Evolutionary conservation across 2,329 filamentous ascomycete genomes (phyloP), one percentile per base, ranked within the genome.

Genomic region (Sporothrix brunneoviolacea): DNA sequence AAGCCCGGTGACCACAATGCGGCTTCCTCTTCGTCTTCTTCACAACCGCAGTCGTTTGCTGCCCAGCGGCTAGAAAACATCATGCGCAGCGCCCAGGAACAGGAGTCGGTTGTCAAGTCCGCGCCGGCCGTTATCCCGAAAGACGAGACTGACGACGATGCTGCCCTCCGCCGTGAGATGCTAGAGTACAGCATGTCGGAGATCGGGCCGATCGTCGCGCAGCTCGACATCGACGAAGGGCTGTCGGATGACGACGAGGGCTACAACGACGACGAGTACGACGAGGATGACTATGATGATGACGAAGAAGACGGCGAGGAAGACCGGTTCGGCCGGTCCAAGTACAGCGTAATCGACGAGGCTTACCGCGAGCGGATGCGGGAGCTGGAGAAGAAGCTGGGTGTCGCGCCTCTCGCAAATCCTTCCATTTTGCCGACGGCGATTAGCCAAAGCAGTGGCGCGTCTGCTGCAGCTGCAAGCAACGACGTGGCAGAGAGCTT

Each of bases 171-270:
- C 6, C 80, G 84, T 51, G 84, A 96, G 61, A 97, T 98, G 91
- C 75, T 97, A 8, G 78, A 87, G 55, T 98, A 97, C 63, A 84
- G 88, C 54, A 76, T 95, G 67, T 84, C 85, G 39, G 91, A 97
- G 65, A 84, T 98, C 51, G 89, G 90, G 4, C 82, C 88, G 33
- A 87, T 98, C 3, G 93, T 98, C 15, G 93, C 93, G 15, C 90
- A 97, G 68, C 77, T 98, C 40, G 81, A 94, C 52, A 67, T 97
- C 2, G 88, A 95, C 55, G 84, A 91, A 53, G 79, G 74, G 21
- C 72, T 74, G n/a, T 70, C 71, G 12, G 74, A 72, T 2, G 69
- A 74, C 16, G 75, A 81, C n/a, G 73, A 59, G 7, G 42, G 49
- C 6, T 55, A 72, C 16, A 68, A 79, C 16, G 74, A 79, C 35